A percentile compares a stretch with the other conserved stretches of the same genome.
Conservation (phyloP, 2,329 filamentous ascomycete species). For the Aspergillus neotritici region DNA sequence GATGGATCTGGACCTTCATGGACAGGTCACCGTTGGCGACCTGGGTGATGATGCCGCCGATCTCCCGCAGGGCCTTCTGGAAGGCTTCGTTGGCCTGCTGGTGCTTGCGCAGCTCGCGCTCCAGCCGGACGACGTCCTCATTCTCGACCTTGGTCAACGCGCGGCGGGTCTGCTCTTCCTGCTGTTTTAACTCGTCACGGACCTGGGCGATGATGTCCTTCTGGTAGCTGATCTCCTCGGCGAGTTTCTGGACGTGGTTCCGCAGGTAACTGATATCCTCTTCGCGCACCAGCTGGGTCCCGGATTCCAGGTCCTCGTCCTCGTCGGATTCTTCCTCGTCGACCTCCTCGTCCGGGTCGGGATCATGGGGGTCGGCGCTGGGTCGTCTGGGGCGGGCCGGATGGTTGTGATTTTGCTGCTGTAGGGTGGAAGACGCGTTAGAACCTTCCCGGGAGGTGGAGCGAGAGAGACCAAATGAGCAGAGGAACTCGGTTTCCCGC, state of each 20-base stretch:
- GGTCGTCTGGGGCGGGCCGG: conserved; percentile 34
- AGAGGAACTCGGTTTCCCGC: conserved; percentile 28
- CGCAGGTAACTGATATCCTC: conserved; percentile 79
- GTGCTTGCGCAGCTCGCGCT: conserved; percentile 92
- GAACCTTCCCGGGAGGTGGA: conserved; percentile 30
- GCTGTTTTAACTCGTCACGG: conserved; percentile 76
- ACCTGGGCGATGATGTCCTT: conserved; percentile 80
- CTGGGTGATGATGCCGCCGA: conserved; percentile 93
- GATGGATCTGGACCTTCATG: conserved; percentile 94
- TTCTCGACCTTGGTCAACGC: conserved; percentile 78
- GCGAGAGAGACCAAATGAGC: conserved; percentile 31
- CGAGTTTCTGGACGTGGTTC: conserved; percentile 89
- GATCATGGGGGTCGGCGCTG: conserved; percentile 27
- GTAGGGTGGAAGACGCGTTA: conserved; percentile 28
- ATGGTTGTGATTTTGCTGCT: conserved; percentile 35
- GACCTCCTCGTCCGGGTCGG: conserved; percentile 24
- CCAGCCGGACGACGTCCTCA: conserved; percentile 79
- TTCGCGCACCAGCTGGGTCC: conserved; percentile 55
- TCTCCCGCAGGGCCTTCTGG: conserved; percentile 93
- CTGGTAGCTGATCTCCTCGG: conserved; percentile 82
- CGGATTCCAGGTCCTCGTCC: conserved; percentile 50
- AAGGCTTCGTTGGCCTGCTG: conserved; percentile 98
- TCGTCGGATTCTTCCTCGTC: conserved; percentile 33
- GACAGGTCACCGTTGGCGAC: conserved; percentile 92
- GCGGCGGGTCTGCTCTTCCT: conserved; percentile 77